Conservation (phyloP, 768 basidiomycete species). For the Tricholoma flavovirens region DNA sequence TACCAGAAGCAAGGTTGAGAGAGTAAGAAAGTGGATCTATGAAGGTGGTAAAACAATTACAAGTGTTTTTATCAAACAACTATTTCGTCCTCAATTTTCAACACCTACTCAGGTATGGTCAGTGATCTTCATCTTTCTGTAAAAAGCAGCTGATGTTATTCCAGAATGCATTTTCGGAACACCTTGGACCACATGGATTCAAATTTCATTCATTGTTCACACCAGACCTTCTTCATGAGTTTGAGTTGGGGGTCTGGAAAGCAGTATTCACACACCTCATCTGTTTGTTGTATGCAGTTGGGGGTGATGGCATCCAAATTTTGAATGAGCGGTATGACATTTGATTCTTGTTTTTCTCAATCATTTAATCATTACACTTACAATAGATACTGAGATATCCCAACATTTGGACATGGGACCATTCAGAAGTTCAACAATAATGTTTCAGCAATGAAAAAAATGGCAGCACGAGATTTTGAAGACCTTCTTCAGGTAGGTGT, state of each 20-base stretch:
- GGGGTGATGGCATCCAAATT: slow-evolving; percentile 12
- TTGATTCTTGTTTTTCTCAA: too few relatives aligned
- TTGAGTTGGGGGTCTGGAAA: slow-evolving; percentile 23
- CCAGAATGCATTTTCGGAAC: too few relatives aligned
- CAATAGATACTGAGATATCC: slow-evolving; percentile 1
- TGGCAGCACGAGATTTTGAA: slow-evolving; percentile 17
- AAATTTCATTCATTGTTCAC: background rate
- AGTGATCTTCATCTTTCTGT: too few relatives aligned
- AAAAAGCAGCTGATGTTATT: too few relatives aligned
- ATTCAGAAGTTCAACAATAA: slow-evolving; percentile 20
- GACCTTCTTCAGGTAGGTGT: slow-evolving; percentile 23
- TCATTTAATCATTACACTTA: too few relatives aligned
- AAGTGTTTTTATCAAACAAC: too few relatives aligned
- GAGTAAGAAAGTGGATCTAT: too few relatives aligned
- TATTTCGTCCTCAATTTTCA: too few relatives aligned
- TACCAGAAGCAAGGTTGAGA: too few relatives aligned
- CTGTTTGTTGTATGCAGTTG: slow-evolving; percentile 20
- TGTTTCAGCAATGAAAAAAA: slow-evolving; percentile 17
- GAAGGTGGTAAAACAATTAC: too few relatives aligned
- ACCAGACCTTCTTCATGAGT: slow-evolving; percentile 22
- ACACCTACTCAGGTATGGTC: too few relatives aligned
- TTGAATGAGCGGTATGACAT: slow-evolving; percentile 18
- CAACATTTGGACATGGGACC: slow-evolving; percentile 9
- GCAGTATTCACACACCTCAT: slow-evolving; percentile 18
- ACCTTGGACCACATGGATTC: too few relatives aligned